Conservation (phyloP, 2,329 filamentous ascomycete species). For the Paracoccidioides lutzii region DNA sequence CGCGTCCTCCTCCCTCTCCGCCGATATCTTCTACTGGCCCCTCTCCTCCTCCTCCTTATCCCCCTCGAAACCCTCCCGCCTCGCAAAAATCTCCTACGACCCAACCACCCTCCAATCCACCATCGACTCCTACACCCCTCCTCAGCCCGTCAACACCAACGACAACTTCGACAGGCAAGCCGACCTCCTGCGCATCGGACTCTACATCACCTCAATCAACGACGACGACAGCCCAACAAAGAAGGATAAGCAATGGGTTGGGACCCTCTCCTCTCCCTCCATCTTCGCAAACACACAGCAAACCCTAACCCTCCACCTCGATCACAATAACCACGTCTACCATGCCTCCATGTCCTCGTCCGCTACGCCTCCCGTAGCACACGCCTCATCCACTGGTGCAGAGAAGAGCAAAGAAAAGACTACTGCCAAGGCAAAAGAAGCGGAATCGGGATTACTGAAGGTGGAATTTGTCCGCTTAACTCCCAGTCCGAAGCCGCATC, state of each 20-base stretch:
- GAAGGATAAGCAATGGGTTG: conserved; percentile 23
- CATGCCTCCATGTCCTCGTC: conserved; percentile 26
- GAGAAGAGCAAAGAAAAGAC: neutral
- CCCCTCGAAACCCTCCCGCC: conserved; percentile 20
- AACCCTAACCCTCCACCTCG: conserved; percentile 29
- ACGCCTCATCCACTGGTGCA: neutral
- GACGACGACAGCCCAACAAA: conserved; percentile 31
- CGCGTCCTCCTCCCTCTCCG: conserved; percentile 12
- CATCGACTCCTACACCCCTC: conserved; percentile 29
- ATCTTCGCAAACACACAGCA: conserved; percentile 21
- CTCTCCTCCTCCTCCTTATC: conserved; percentile 14
- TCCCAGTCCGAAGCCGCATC: conserved; percentile 24
- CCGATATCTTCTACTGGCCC: conserved; percentile 30
- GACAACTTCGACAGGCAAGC: conserved; percentile 8
- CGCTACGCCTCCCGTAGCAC: neutral
- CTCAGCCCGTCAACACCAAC: conserved; percentile 9
- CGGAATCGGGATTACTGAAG: conserved; percentile 9
- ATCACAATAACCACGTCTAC: conserved; percentile 25
- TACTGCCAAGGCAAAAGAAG: neutral
- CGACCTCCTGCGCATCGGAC: conserved; percentile 40
- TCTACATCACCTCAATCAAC: conserved; percentile 27
- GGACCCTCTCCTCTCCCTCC: conserved; percentile 27
- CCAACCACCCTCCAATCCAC: conserved; percentile 23
- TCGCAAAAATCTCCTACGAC: conserved; percentile 32
- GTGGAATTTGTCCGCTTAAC: conserved; percentile 24